These are phyloP conservation scores for Lophiostoma macrostomum DNA, from an alignment of 495 filamentous ascomycete species.

Conservation along the genomic window DNA sequence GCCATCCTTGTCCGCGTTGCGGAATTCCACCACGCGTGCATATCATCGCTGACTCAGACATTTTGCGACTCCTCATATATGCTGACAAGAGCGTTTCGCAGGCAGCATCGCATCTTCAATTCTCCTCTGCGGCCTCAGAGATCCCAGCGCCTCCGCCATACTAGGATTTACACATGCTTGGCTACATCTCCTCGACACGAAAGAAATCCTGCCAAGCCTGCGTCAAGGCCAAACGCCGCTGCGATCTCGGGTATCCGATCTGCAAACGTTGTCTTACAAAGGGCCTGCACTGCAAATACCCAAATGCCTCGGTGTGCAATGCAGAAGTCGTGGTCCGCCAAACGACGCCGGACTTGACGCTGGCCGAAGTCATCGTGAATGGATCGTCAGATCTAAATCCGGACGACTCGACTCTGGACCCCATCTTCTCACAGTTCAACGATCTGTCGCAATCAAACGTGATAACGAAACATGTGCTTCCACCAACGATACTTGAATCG, in stretches of 20 bases:
- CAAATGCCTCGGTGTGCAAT: slow-evolving; percentile 14
- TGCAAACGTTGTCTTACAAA: slow-evolving; percentile 25
- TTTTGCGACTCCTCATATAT: too few species aligned
- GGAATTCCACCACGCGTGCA: slow-evolving; percentile 1
- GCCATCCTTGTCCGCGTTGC: background rate
- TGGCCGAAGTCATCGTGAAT: background rate
- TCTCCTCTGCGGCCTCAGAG: too few species aligned
- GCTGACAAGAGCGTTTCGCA: too few species aligned
- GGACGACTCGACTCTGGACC: slow-evolving; percentile 3
- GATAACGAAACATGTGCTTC: background rate
- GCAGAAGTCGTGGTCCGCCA: slow-evolving; percentile 22
- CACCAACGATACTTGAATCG: background rate
- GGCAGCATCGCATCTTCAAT: too few species aligned
- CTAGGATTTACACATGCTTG: too few species aligned
- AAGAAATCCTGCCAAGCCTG: slow-evolving; percentile 26
- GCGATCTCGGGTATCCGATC: slow-evolving; percentile 28
- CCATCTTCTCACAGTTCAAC: slow-evolving; percentile 1
- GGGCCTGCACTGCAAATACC: slow-evolving; percentile 17
- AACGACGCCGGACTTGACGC: slow-evolving; percentile 13
- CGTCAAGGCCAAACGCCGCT: slow-evolving; percentile 50
- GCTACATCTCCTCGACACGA: slow-evolving; percentile 30
- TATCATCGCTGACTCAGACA: too few species aligned
- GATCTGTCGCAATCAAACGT: background rate
- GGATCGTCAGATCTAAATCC: background rate
- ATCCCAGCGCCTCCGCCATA: too few species aligned